Percentiles rank a stretch among this genome's conserved stretches.
These are phyloP conservation scores for Amoeboradix gromovi DNA, from an alignment of 371 early-diverging fungal species.

Conservation along the genomic window DNA sequence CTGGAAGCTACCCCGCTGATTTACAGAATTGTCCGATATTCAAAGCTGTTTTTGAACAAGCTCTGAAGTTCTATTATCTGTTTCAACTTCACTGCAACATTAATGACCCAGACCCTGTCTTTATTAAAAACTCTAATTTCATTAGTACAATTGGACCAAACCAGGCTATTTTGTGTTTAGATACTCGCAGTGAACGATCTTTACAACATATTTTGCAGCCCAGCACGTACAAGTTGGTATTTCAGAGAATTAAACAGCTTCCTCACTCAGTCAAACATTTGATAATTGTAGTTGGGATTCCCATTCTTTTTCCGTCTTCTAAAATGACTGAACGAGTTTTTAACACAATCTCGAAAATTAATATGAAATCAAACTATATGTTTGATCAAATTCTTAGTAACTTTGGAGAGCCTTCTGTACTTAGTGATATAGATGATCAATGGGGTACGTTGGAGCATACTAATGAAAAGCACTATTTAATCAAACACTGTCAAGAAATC, in stretches of 20 bases:
- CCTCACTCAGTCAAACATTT: slow-evolving; percentile 30
- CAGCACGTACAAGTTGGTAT: slow-evolving; percentile 27
- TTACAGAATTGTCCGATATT: slow-evolving; percentile 28
- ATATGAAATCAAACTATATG: not conserved
- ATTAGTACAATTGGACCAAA: slow-evolving; percentile 30
- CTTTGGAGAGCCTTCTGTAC: slow-evolving; percentile 50
- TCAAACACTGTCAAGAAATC: slow-evolving; percentile 27
- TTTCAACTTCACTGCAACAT: slow-evolving; percentile 55
- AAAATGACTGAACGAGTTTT: slow-evolving; percentile 18
- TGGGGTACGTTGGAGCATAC: slow-evolving; percentile 38
- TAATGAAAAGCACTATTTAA: slow-evolving; percentile 30
- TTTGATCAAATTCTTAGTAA: not conserved
- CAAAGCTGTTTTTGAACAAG: slow-evolving; percentile 25
- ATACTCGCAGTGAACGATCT: slow-evolving; percentile 44
- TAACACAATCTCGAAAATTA: not conserved
- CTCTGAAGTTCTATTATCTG: slow-evolving; percentile 42
- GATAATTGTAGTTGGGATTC: slow-evolving; percentile 35
- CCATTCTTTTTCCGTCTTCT: slow-evolving; percentile 39
- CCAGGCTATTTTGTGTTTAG: slow-evolving; percentile 30
- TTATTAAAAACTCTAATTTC: slow-evolving; percentile 20
- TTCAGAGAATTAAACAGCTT: slow-evolving; percentile 16
- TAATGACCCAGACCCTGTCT: slow-evolving; percentile 24
- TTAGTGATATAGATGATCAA: slow-evolving; percentile 49
- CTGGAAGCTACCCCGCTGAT: slow-evolving; percentile 47
- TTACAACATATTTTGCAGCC: slow-evolving; percentile 27